phyloP scores from a whole-genome alignment of 345 rosid species.

The Hirschfeldia incana region DNA sequence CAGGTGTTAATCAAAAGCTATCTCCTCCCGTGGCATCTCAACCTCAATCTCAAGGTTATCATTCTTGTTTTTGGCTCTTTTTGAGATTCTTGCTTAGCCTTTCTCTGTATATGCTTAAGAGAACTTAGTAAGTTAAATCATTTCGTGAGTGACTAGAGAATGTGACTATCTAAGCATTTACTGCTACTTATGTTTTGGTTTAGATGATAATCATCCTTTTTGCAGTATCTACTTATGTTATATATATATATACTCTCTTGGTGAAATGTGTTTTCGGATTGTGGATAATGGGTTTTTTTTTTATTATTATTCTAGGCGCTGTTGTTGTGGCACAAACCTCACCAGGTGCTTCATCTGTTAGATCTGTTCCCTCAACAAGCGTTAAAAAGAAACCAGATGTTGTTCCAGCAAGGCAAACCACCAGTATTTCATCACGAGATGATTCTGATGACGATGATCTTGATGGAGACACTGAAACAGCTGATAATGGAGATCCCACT shows the following conservation, averaged over 20 bases:
- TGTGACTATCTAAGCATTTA: too few relatives aligned
- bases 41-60: slow-evolving; percentile 46
- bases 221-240: neutral
- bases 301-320: slow-evolving; percentile 21
- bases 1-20: slow-evolving; percentile 42
- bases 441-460: slow-evolving; percentile 92
- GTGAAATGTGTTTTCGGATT: neutral
- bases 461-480: slow-evolving; percentile 57
- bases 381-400: slow-evolving; percentile 47
- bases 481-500: slow-evolving; percentile 57
- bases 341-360: slow-evolving; percentile 33
- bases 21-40: slow-evolving; percentile 36
- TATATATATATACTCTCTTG: neutral
- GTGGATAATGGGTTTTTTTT: neutral
- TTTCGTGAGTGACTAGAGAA: too few relatives aligned
- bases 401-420: slow-evolving; percentile 58
- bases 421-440: slow-evolving; percentile 86
- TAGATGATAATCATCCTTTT: slow-evolving; percentile 5
- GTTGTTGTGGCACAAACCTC: slow-evolving; percentile 34
- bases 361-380: slow-evolving; percentile 36
- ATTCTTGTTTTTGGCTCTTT: neutral
- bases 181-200: neutral
- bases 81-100: too few relatives aligned
- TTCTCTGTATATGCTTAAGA: neutral
- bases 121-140: slow-evolving; percentile 19